phyloP scores from a whole-genome alignment of 2,329 filamentous ascomycete genomes.

The Exophiala mesophila region DNA sequence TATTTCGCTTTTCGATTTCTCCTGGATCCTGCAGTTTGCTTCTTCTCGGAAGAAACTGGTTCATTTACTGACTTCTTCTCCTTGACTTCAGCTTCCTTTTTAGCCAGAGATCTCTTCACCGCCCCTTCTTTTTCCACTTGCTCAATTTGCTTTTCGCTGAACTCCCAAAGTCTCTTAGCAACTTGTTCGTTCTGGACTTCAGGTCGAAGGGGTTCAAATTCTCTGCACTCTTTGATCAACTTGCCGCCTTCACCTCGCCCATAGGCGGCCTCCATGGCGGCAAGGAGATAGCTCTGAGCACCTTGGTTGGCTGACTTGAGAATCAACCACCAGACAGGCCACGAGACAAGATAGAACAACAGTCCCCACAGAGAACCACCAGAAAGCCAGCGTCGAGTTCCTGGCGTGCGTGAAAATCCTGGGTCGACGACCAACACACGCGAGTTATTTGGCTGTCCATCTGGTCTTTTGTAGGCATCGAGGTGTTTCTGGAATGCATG shows the following conservation, averaged over 20 bases:
- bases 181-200: conserved; percentile 74
- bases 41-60: conserved; percentile 26
- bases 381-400: conserved; percentile 80
- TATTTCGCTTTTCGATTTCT: conserved; percentile 35
- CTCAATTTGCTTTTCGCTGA: conserved; percentile 79
- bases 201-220: conserved; percentile 63
- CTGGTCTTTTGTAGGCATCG: conserved; percentile 74
- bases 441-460: conserved; percentile 74
- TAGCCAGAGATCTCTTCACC: conserved; percentile 53
- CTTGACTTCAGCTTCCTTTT: conserved; percentile 43
- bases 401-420: conserved; percentile 76
- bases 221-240: conserved; percentile 82
- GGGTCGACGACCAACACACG: conserved; percentile 85
- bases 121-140: conserved; percentile 75
- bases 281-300: conserved; percentile 79
- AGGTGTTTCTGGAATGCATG: conserved; percentile 90
- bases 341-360: conserved; percentile 68
- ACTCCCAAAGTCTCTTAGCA: conserved; percentile 84
- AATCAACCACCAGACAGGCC: conserved; percentile 78
- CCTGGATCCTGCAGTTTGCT: conserved; percentile 36
- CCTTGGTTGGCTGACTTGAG: conserved; percentile 80
- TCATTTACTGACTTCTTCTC: conserved; percentile 21
- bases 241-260: conserved; percentile 62
- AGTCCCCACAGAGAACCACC: conserved; percentile 79
- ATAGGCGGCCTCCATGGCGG: conserved; percentile 74